Percentiles rank a stretch among this genome's conserved stretches.
phyloP scores from a whole-genome alignment of 495 filamentous ascomycete species.

The Neurospora sp. region DNA sequence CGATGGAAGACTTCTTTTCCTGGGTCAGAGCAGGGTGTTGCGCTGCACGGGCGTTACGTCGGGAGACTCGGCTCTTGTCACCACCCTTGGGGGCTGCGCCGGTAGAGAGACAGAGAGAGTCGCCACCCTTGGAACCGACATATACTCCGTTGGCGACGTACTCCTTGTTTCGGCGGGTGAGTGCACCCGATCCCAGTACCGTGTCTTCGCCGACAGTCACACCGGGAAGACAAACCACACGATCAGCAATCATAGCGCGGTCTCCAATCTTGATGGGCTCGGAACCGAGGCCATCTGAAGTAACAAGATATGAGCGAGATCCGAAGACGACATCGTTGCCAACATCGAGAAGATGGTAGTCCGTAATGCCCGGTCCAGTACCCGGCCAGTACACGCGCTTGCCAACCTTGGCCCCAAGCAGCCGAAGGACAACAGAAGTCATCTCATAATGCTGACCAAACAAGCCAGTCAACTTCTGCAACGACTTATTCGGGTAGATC shows the following conservation, averaged over 20 bases:
- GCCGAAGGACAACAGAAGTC: slow-evolving; percentile 29
- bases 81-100: background rate
- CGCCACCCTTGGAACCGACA: slow-evolving; percentile 33
- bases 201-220: slow-evolving; percentile 23
- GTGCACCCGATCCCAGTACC: slow-evolving; percentile 34
- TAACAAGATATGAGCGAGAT: slow-evolving; percentile 34
- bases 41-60: background rate
- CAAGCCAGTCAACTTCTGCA: slow-evolving; percentile 25
- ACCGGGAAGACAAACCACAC: slow-evolving; percentile 27
- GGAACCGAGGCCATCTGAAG: slow-evolving; percentile 33
- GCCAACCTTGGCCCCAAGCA: slow-evolving; percentile 34
- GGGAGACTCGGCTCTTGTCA: background rate
- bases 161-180: slow-evolving; percentile 27
- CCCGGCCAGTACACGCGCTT: slow-evolving; percentile 40
- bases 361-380: slow-evolving; percentile 32
- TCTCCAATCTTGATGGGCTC: slow-evolving; percentile 28
- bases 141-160: slow-evolving; percentile 31
- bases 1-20: background rate
- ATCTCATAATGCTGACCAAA: slow-evolving; percentile 34
- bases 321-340: slow-evolving; percentile 39
- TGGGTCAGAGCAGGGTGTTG: background rate
- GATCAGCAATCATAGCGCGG: slow-evolving; percentile 30
- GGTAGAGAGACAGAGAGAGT: slow-evolving; percentile 26
- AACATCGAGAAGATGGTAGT: slow-evolving; percentile 36
- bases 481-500: slow-evolving; percentile 21